Evolutionary conservation across 176 grass and related monocot species (phyloP).

Genomic region (Cocos nucifera): DNA sequence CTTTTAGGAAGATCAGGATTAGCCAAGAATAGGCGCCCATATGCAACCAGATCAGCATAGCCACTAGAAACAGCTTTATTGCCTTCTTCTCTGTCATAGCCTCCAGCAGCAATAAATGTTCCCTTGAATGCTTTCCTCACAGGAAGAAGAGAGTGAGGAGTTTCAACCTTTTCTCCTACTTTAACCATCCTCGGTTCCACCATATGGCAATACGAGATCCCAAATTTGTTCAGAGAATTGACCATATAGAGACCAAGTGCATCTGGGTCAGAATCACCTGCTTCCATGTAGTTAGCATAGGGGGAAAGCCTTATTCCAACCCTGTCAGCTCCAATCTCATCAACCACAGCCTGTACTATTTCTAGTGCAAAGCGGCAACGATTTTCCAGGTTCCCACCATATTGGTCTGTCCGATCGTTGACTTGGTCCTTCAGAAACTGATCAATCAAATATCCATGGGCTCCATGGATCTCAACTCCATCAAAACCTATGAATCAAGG

Average conservation of each 20-base stretch:
- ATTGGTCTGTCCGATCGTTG: slow-evolving; percentile 53
- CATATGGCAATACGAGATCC: slow-evolving; percentile 55
- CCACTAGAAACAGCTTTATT: slow-evolving; percentile 37
- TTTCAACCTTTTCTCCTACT: slow-evolving; percentile 28
- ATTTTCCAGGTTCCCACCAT: slow-evolving; percentile 65
- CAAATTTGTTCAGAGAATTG: slow-evolving; percentile 41
- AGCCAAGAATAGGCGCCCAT: slow-evolving; percentile 58
- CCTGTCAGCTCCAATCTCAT: slow-evolving; percentile 63
- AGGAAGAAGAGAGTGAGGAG: slow-evolving; percentile 29
- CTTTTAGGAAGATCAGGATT: slow-evolving; percentile 66
- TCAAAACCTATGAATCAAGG: slow-evolving; percentile 52
- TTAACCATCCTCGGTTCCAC: slow-evolving; percentile 54
- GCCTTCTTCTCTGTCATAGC: slow-evolving; percentile 46
- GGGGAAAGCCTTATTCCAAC: slow-evolving; percentile 75
- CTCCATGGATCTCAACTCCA: slow-evolving; percentile 80
- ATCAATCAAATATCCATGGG: slow-evolving; percentile 72
- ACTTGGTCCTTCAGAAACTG: slow-evolving; percentile 72
- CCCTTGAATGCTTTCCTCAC: slow-evolving; percentile 57
- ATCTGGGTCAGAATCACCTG: slow-evolving; percentile 45
- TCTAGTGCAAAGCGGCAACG: slow-evolving; percentile 63
- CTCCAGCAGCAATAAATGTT: slow-evolving; percentile 49
- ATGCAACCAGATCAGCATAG: slow-evolving; percentile 63
- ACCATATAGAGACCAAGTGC: slow-evolving; percentile 60
- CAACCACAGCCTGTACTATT: slow-evolving; percentile 41
- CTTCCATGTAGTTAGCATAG: slow-evolving; percentile 36